These are phyloP conservation scores for Leccinum glutinopallens DNA, from an alignment of 1,284 basidiomycete genomes.

Conservation along the genomic window DNA sequence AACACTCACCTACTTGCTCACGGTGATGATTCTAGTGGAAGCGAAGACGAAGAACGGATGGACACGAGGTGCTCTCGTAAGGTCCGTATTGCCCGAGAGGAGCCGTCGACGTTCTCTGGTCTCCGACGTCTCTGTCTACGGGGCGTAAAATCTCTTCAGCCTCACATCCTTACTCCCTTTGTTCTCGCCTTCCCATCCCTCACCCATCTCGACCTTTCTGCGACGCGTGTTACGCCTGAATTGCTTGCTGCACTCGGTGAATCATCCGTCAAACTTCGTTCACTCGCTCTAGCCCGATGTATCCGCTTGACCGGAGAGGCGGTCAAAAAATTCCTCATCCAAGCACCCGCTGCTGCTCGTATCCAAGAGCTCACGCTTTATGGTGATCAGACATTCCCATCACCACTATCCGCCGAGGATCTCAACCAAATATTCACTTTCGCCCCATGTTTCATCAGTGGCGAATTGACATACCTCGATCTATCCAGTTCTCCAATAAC, in stretches of 20 bases:
- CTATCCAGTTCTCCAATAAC: constrained; percentile 83
- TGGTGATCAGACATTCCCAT: constrained; percentile 85
- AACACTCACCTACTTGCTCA: constrained; percentile 60
- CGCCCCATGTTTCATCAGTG: constrained; percentile 83
- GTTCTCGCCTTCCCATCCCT: constrained; percentile 85
- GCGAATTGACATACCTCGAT: constrained; percentile 85
- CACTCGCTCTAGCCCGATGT: constrained; percentile 89
- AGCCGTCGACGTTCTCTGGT: constrained; percentile 69
- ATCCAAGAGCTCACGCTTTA: constrained; percentile 87
- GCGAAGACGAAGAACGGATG: constrained; percentile 41
- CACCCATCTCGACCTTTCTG: constrained; percentile 89
- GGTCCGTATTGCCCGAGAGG: constrained; percentile 43
- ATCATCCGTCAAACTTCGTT: constrained; percentile 71
- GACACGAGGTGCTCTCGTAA: constrained; percentile 36
- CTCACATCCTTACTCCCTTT: constrained; percentile 76
- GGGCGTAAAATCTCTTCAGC: constrained; percentile 77
- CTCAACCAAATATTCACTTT: constrained; percentile 67
- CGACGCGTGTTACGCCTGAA: constrained; percentile 80
- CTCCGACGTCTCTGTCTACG: constrained; percentile 85
- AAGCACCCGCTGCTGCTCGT: constrained; percentile 63
- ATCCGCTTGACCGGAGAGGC: constrained; percentile 80
- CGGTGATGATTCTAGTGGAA: constrained; percentile 50
- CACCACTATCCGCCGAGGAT: constrained; percentile 74
- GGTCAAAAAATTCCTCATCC: constrained; percentile 75
- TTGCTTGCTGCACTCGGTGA: constrained; percentile 71